phyloP scores from a whole-genome alignment of 2,329 filamentous ascomycete genomes.

The Fusarium pseudoanthophilum region DNA sequence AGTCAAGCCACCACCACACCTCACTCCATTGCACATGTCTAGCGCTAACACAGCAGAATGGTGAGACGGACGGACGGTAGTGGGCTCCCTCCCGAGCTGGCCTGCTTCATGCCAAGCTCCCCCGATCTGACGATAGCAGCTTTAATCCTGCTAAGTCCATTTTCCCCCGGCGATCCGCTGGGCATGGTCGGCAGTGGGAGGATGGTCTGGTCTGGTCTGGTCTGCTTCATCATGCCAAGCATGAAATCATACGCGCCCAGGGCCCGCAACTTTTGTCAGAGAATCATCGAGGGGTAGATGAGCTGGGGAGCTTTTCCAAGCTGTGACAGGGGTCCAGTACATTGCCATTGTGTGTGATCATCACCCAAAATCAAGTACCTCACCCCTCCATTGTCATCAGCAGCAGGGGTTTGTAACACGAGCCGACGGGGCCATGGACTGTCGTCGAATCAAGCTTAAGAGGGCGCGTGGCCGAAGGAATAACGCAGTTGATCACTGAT shows the following conservation, averaged over 20 bases:
- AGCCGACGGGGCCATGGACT: conserved; percentile 22
- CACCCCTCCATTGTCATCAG: conserved; percentile 30
- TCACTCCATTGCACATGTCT: conserved; percentile 2
- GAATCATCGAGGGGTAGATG: conserved; percentile 37
- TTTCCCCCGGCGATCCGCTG: conserved; percentile 20
- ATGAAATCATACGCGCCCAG: conserved; percentile 43
- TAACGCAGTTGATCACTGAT: conserved; percentile 8
- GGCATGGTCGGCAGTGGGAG: conserved; percentile 7
- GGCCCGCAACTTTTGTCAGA: conserved; percentile 30
- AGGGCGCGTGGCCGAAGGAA: conserved; percentile 18
- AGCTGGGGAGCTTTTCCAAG: conserved; percentile 30
- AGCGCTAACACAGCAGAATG: conserved; percentile 24
- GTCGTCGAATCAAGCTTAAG: conserved; percentile 35
- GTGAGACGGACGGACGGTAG: background rate
- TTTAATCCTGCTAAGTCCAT: conserved; percentile 17
- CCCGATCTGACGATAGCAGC: conserved; percentile 14
- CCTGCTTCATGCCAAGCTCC: conserved; percentile 8
- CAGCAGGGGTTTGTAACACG: conserved; percentile 42
- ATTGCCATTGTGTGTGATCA: conserved; percentile 3
- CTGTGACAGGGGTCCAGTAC: conserved; percentile 35
- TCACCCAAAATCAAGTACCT: conserved; percentile 32
- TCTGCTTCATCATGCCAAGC: conserved; percentile 34
- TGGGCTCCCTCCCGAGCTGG: conserved; percentile 27
- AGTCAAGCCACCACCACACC: conserved; percentile 11
- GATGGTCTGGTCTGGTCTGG: conserved; percentile 11